Evolutionary conservation across 148 eudicot species (phyloP).

Genomic region (Fagopyrum esculentum): DNA sequence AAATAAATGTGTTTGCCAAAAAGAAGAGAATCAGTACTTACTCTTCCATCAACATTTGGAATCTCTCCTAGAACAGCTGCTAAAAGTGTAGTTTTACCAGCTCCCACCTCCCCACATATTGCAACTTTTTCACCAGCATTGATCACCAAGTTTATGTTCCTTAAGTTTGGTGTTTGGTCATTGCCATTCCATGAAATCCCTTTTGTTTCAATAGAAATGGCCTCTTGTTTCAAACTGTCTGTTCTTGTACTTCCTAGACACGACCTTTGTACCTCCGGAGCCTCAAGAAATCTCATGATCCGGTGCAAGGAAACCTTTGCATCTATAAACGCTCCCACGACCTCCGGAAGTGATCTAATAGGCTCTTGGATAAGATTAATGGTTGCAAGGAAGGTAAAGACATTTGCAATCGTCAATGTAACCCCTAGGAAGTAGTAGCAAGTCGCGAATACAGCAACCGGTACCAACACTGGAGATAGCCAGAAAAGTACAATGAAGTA

Average conservation of each 20-base stretch:
- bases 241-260: neutral
- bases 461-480: slow-evolving; percentile 20
- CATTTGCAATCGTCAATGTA: slow-evolving; percentile 20
- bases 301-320: slow-evolving; percentile 27
- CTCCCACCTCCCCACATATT: slow-evolving; percentile 21
- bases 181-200: slow-evolving; percentile 17
- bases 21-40: neutral
- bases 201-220: slow-evolving; percentile 9
- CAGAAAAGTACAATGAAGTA: slow-evolving; percentile 22
- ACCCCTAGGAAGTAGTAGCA: slow-evolving; percentile 23
- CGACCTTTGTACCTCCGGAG: slow-evolving; percentile 23
- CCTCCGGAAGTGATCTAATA: slow-evolving; percentile 27
- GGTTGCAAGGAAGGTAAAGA: slow-evolving; percentile 32
- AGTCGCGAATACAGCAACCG: slow-evolving; percentile 27
- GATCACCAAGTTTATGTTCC: slow-evolving; percentile 3
- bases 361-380: slow-evolving; percentile 37
- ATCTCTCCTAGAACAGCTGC: slow-evolving; percentile 18
- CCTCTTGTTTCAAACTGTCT: neutral
- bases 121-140: slow-evolving; percentile 18
- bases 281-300: slow-evolving; percentile 28
- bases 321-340: slow-evolving; percentile 26
- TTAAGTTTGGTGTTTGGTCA: neutral
- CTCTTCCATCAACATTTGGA: slow-evolving; percentile 13
- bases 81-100: slow-evolving; percentile 19
- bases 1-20: neutral